phyloP scores from a whole-genome alignment of 371 early-diverging fungal genomes.

The Rhizopus microsporus region DNA sequence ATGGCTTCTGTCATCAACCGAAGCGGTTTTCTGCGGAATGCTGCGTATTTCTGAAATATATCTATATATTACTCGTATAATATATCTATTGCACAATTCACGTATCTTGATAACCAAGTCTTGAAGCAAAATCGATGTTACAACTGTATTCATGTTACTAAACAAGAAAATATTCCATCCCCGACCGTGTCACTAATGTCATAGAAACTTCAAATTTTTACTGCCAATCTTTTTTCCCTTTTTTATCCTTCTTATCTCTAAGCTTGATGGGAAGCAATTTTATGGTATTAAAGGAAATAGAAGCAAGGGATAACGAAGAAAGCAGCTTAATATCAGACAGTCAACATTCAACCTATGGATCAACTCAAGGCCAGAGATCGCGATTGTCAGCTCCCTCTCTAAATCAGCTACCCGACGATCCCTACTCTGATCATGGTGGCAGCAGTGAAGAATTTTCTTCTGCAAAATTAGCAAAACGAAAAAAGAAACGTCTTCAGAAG shows the following conservation, averaged over 20 bases:
- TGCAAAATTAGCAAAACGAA: constrained; percentile 29
- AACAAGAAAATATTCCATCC: too few relatives aligned
- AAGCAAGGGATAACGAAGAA: neutral
- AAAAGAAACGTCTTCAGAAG: constrained; percentile 34
- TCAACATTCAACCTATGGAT: neutral
- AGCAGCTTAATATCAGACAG: neutral
- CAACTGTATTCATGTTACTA: too few relatives aligned
- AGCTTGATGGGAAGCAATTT: neutral
- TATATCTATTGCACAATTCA: too few relatives aligned
- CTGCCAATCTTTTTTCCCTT: neutral
- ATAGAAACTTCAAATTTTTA: too few relatives aligned
- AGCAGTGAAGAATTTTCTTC: constrained; percentile 24
- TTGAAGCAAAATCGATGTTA: too few relatives aligned
- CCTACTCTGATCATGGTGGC: constrained; percentile 25
- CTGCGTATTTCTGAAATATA: too few relatives aligned
- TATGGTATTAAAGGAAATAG: neutral
- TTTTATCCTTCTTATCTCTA: neutral
- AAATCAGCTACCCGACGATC: constrained; percentile 7
- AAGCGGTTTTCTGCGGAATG: too few relatives aligned
- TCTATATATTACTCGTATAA: too few relatives aligned
- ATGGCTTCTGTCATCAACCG: too few relatives aligned
- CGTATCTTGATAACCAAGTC: too few relatives aligned
- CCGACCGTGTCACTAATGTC: too few relatives aligned
- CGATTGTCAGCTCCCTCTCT: neutral
- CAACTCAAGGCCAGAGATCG: neutral